phyloP scores from a whole-genome alignment of 2,329 filamentous ascomycete genomes.

The Colletotrichum tropicicola region DNA sequence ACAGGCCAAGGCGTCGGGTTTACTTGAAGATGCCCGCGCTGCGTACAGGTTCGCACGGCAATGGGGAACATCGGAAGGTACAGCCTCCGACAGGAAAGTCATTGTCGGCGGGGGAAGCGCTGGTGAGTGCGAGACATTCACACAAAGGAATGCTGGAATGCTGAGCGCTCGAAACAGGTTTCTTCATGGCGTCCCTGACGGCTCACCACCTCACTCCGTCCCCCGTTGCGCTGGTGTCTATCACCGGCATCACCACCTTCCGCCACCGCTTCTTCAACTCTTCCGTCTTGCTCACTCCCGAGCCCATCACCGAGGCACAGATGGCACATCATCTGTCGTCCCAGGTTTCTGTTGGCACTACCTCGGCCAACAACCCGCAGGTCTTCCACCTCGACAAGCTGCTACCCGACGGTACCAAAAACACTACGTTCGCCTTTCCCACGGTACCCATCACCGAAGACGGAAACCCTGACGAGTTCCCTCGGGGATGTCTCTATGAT shows the following conservation, averaged over 20 bases:
- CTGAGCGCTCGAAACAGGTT: constrained; percentile 33
- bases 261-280: constrained; percentile 46
- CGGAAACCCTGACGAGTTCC: not conserved
- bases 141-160: not conserved
- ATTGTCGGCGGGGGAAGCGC: constrained; percentile 44
- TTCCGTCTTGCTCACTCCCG: constrained; percentile 38
- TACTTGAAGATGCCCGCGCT: constrained; percentile 40
- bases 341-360: constrained; percentile 36
- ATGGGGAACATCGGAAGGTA: constrained; percentile 23
- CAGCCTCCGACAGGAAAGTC: constrained; percentile 34
- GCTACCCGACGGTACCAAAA: constrained; percentile 37
- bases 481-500: constrained; percentile 40
- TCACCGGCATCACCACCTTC: constrained; percentile 46
- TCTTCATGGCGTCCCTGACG: constrained; percentile 40
- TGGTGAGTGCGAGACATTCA: constrained; percentile 33
- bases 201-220: constrained; percentile 40
- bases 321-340: constrained; percentile 35
- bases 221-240: constrained; percentile 43
- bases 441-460: not conserved
- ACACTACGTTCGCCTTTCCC: constrained; percentile 11
- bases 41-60: constrained; percentile 42
- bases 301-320: constrained; percentile 36
- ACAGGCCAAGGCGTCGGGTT: constrained; percentile 37
- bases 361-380: constrained; percentile 21
- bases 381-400: constrained; percentile 39